Conservation (phyloP, 805 yeast species). For the Barnettozyma sucrosica region DNA sequence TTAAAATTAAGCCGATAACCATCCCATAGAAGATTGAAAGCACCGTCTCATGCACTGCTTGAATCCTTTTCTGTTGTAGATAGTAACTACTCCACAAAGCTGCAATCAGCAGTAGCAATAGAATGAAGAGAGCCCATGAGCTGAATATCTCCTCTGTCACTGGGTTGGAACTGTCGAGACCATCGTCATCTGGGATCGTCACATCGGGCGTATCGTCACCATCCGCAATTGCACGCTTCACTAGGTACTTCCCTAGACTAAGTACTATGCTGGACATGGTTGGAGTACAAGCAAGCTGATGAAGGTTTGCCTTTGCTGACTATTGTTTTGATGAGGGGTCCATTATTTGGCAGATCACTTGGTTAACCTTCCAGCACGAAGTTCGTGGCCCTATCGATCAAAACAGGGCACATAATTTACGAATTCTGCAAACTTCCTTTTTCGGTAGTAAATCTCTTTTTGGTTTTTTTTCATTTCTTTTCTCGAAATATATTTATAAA, state of each 20-base stretch:
- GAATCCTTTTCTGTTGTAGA: slow-evolving; percentile 83
- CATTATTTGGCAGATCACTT: neutral
- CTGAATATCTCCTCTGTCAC: slow-evolving; percentile 92
- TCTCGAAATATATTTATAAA: neutral
- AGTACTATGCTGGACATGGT: slow-evolving; percentile 22
- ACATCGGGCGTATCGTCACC: slow-evolving; percentile 29
- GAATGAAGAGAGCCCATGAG: slow-evolving; percentile 93
- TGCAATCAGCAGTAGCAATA: slow-evolving; percentile 70
- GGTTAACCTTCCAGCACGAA: neutral
- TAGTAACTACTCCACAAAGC: slow-evolving; percentile 96
- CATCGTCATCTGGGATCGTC: slow-evolving; percentile 40
- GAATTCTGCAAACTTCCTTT: neutral
- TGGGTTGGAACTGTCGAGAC: slow-evolving; percentile 66
- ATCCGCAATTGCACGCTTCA: slow-evolving; percentile 24
- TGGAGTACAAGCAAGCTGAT: neutral
- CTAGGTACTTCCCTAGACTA: slow-evolving; percentile 19
- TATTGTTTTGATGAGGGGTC: neutral
- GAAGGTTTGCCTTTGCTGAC: neutral
- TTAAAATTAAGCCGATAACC: slow-evolving; percentile 87
- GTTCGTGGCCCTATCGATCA: neutral
- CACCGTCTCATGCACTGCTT: slow-evolving; percentile 97
- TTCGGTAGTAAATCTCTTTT: neutral
- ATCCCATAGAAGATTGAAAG: slow-evolving; percentile 93
- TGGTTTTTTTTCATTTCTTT: neutral
- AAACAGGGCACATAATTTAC: neutral